These are phyloP conservation scores for Fraxinus quadrangulata DNA, from an alignment of 257 asterid genomes.

Conservation along the genomic window DNA sequence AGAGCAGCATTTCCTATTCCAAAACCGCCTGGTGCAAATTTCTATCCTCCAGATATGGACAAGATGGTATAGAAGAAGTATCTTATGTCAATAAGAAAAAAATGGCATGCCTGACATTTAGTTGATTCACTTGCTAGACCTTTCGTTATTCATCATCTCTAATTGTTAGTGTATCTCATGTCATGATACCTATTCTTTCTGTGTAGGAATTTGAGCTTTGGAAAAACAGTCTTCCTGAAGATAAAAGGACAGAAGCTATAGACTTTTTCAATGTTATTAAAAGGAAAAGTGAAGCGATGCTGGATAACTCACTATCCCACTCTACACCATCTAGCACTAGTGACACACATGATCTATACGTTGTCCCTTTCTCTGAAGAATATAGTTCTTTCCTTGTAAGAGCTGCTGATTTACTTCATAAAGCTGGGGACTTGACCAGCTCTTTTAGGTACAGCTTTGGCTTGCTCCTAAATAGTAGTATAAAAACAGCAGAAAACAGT, in stretches of 20 bases:
- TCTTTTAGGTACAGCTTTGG: conserved; percentile 55
- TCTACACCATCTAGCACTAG: conserved; percentile 27
- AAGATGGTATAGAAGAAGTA: conserved; percentile 59
- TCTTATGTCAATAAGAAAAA: conserved; percentile 12
- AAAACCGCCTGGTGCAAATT: conserved; percentile 91
- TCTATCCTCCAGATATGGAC: conserved; percentile 95
- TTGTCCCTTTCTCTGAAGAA: conserved; percentile 80
- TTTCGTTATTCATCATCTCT: conserved; percentile 15
- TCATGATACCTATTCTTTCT: conserved; percentile 14
- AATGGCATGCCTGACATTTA: conserved; percentile 12
- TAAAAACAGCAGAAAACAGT: background rate
- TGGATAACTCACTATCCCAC: conserved; percentile 46
- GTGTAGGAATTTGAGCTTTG: conserved; percentile 83
- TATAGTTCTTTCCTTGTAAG: conserved; percentile 60
- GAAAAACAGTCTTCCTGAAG: conserved; percentile 77
- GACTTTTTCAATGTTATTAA: conserved; percentile 82
- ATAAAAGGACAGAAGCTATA: conserved; percentile 73
- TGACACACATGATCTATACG: conserved; percentile 61
- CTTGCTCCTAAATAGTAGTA: conserved; percentile 2
- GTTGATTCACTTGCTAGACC: background rate
- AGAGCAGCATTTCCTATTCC: conserved; percentile 69
- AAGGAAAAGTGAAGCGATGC: conserved; percentile 65
- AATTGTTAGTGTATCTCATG: background rate
- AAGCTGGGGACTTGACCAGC: conserved; percentile 81
- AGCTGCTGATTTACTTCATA: conserved; percentile 71